Evolutionary conservation across 2,329 filamentous ascomycete genomes (phyloP).

Genomic region (Aspergillus quadricinctus): DNA sequence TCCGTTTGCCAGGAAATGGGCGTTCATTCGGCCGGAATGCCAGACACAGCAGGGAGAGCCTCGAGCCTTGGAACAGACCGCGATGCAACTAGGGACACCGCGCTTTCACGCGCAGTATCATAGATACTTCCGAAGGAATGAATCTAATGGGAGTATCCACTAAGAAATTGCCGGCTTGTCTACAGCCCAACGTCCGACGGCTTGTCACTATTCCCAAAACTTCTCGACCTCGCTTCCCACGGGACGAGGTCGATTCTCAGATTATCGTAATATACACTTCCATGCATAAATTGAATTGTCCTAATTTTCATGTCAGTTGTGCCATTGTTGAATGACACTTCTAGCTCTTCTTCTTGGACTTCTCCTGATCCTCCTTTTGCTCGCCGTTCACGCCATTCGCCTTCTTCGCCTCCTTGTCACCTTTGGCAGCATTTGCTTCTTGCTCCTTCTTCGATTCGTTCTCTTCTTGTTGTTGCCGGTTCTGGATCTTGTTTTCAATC

Average conservation of each 20-base stretch:
- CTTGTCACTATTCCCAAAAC: neutral
- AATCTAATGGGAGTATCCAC: too few relatives aligned
- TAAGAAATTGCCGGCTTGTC: neutral
- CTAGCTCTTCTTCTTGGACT: constrained; percentile 52
- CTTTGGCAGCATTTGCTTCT: constrained; percentile 59
- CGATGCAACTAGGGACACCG: neutral
- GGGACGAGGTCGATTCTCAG: neutral
- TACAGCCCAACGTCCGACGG: neutral
- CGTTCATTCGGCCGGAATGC: neutral
- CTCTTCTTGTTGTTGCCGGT: constrained; percentile 93
- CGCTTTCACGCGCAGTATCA: too few relatives aligned
- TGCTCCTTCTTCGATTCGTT: constrained; percentile 78
- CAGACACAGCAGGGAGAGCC: neutral
- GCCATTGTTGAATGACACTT: constrained; percentile 7
- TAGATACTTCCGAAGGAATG: neutral
- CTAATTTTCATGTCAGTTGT: neutral
- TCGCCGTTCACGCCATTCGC: constrained; percentile 48
- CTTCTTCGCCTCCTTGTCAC: constrained; percentile 58
- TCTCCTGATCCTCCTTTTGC: constrained; percentile 53
- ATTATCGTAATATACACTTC: constrained; percentile 28
- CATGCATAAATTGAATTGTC: constrained; percentile 15
- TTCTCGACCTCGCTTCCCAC: neutral
- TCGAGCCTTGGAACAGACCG: neutral
- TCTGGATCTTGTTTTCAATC: constrained; percentile 99
- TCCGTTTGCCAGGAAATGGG: neutral